phyloP scores from a whole-genome alignment of 768 basidiomycete species.

The Leccinellum luteum region DNA sequence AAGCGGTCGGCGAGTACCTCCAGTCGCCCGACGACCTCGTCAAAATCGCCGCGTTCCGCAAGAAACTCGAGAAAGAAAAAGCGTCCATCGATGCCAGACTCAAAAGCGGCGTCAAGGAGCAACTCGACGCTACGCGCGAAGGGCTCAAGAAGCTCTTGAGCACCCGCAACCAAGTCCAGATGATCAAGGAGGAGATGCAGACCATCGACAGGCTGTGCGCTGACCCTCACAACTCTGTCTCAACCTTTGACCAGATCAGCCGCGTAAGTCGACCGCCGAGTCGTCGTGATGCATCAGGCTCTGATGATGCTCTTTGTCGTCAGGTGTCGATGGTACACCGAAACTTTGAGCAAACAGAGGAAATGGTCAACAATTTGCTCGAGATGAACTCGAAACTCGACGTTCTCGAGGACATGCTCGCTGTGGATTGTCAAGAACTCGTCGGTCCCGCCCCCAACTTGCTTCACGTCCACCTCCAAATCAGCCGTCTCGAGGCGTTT shows the following conservation, averaged over 20 bases:
- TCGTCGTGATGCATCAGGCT: neutral
- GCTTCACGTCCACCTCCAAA: conserved; percentile 85
- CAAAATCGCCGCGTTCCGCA: conserved; percentile 84
- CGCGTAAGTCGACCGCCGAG: conserved; percentile 56
- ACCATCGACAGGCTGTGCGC: conserved; percentile 72
- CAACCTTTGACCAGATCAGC: conserved; percentile 94
- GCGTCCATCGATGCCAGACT: conserved; percentile 89
- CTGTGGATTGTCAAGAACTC: conserved; percentile 70
- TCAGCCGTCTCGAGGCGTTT: conserved; percentile 90
- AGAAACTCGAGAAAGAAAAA: conserved; percentile 96
- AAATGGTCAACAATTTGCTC: conserved; percentile 92
- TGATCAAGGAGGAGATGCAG: conserved; percentile 83
- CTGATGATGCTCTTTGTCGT: neutral
- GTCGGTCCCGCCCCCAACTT: conserved; percentile 86
- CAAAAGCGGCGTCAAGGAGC: conserved; percentile 88
- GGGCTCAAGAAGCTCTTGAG: conserved; percentile 79
- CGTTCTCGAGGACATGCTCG: conserved; percentile 74
- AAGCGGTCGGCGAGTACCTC: conserved; percentile 85
- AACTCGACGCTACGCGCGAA: conserved; percentile 86
- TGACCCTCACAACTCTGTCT: conserved; percentile 72
- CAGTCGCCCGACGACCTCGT: conserved; percentile 92
- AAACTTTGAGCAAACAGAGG: conserved; percentile 92
- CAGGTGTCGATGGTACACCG: conserved; percentile 95
- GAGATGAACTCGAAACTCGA: conserved; percentile 88
- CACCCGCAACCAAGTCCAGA: conserved; percentile 74